Percentiles rank a stretch among this genome's conserved stretches.
Evolutionary conservation across 129 eudicot species (phyloP).

Genomic region (Flaveria bidentis): DNA sequence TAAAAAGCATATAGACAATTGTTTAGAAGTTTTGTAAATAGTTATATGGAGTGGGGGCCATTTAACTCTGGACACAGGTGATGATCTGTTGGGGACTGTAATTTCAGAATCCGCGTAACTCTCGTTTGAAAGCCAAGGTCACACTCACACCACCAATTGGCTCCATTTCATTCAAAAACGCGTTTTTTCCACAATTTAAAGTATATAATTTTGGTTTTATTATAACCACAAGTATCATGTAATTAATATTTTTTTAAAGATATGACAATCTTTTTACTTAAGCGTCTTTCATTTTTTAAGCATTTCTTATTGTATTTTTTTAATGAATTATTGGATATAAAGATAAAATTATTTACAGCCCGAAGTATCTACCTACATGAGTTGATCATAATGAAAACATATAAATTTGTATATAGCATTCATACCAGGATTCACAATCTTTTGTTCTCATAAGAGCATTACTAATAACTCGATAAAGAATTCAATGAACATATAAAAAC

Average conservation of each 20-base stretch:
- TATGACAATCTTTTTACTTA: background rate
- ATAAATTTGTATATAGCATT: too few species aligned
- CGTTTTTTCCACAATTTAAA: constrained; percentile 8
- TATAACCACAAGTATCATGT: background rate
- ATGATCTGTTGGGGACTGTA: constrained; percentile 32
- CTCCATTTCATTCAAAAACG: constrained; percentile 19
- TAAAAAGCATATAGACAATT: too few species aligned
- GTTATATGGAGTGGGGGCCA: too few species aligned
- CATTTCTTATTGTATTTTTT: background rate
- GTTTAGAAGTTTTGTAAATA: too few species aligned
- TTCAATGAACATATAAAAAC: too few species aligned
- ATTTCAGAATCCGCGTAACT: constrained; percentile 27
- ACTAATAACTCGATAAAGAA: too few species aligned
- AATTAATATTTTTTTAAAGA: background rate
- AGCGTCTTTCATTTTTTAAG: background rate
- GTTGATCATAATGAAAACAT: background rate
- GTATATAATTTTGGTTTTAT: background rate
- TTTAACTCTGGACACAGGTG: constrained; percentile 16
- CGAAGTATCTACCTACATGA: background rate
- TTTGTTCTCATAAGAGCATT: too few species aligned
- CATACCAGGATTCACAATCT: too few species aligned
- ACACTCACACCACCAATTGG: background rate
- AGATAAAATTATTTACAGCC: too few species aligned
- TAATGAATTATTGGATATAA: too few species aligned
- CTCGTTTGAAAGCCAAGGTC: background rate